Conservation (phyloP, 257 asterid genomes). For the Cinchona pubescens region DNA sequence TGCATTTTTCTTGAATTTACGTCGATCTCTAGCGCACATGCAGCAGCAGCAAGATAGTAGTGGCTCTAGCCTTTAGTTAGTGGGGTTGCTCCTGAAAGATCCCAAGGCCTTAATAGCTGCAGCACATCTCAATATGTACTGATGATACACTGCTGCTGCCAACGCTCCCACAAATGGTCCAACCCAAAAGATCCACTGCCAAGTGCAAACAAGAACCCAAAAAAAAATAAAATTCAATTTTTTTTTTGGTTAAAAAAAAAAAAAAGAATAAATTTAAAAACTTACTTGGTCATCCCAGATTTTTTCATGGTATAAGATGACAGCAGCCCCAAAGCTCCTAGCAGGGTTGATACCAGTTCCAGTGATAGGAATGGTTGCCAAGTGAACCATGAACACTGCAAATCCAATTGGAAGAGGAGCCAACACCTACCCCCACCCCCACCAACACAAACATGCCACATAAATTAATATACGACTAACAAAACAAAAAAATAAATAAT, state of each 20-base stretch:
- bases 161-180: constrained; percentile 83
- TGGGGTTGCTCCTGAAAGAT: constrained; percentile 80
- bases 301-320: constrained; percentile 57
- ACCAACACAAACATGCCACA: too few species aligned
- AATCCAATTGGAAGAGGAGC: constrained; percentile 97
- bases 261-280: background rate
- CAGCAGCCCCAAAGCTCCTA: constrained; percentile 95
- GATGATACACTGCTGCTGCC: constrained; percentile 82
- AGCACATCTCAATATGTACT: constrained; percentile 78
- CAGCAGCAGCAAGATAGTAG: too few species aligned
- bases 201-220: background rate
- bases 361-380: constrained; percentile 91
- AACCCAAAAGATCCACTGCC: constrained; percentile 96
- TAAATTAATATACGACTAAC: too few species aligned
- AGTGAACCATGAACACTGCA: constrained; percentile 95
- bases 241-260: background rate
- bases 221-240: background rate
- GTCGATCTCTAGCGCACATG: too few species aligned
- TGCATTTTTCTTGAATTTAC: too few species aligned
- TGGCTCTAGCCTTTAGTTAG: constrained; percentile 35
- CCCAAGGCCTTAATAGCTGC: constrained; percentile 81
- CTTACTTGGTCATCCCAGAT: constrained; percentile 87
- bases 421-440: constrained; percentile 80
- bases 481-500: background rate
- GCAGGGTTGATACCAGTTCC: constrained; percentile 98